A percentile compares a stretch with the other conserved stretches of the same genome.
phyloP scores from a whole-genome alignment of 2,329 filamentous ascomycete genomes.

The Diaporthe sp. region DNA sequence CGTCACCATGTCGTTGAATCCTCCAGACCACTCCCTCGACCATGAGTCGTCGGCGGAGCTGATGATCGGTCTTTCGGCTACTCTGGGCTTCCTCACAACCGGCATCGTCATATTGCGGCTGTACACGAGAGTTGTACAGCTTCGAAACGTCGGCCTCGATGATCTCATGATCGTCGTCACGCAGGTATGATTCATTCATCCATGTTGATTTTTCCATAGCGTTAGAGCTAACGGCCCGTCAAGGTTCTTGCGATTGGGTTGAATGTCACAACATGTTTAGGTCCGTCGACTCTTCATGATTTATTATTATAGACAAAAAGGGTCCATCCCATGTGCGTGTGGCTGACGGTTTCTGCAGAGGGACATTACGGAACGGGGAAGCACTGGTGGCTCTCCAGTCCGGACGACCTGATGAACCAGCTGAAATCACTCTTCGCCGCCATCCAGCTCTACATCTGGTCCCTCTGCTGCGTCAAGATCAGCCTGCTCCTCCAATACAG shows the following conservation, averaged over 20 bases:
- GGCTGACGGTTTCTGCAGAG: slow-evolving; percentile 18
- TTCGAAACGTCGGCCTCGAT: slow-evolving; percentile 25
- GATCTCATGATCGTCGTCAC: slow-evolving; percentile 29
- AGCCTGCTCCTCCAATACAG: slow-evolving; percentile 48
- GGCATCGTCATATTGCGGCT: slow-evolving; percentile 23
- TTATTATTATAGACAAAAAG: no score
- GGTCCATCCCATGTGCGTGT: neutral
- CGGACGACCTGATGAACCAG: slow-evolving; percentile 8
- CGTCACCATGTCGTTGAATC: slow-evolving; percentile 14
- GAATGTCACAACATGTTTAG: slow-evolving; percentile 26
- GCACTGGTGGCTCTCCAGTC: slow-evolving; percentile 25
- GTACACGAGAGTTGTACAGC: slow-evolving; percentile 28
- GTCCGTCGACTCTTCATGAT: neutral
- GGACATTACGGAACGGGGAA: slow-evolving; percentile 17
- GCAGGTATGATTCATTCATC: neutral
- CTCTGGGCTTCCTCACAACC: neutral
- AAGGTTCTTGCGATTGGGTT: slow-evolving; percentile 27
- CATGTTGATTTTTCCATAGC: neutral
- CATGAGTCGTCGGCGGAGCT: slow-evolving; percentile 18
- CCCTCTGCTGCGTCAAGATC: slow-evolving; percentile 46
- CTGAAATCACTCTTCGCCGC: slow-evolving; percentile 28
- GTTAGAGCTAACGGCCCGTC: neutral
- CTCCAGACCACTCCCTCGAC: slow-evolving; percentile 28
- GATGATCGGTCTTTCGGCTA: slow-evolving; percentile 26
- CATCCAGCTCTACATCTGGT: slow-evolving; percentile 43